Evolutionary conservation across 257 asterid genomes (phyloP).

Genomic region (Catharanthus roseus): DNA sequence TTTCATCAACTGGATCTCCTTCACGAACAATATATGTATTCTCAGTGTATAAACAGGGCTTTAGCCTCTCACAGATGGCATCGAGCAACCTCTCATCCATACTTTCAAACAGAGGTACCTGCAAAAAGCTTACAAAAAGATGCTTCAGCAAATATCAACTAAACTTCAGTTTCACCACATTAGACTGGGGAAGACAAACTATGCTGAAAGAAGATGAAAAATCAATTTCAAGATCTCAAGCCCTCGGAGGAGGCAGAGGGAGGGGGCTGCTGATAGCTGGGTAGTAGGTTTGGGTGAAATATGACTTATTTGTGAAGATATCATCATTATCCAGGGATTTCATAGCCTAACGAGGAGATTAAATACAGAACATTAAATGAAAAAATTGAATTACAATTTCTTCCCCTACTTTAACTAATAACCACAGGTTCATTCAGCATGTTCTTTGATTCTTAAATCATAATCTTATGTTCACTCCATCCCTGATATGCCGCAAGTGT

Average conservation of each 20-base stretch:
- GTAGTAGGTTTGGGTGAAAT: background rate
- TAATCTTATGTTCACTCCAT: background rate
- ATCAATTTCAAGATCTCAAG: background rate
- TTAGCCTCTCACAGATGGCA: conserved; percentile 92
- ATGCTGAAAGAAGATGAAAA: background rate
- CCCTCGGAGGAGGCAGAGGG: background rate
- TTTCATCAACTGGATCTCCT: conserved; percentile 98
- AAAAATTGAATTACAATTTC: background rate
- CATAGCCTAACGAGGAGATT: background rate
- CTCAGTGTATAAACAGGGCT: conserved; percentile 84
- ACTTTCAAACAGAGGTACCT: conserved; percentile 94
- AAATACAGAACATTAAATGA: background rate
- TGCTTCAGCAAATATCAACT: background rate
- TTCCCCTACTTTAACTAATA: background rate
- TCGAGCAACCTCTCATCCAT: conserved; percentile 97
- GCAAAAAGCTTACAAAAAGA: conserved; percentile 17
- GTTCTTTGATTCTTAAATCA: background rate
- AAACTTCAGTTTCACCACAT: background rate
- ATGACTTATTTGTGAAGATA: background rate
- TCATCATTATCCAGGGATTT: background rate
- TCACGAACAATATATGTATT: conserved; percentile 85
- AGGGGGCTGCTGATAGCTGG: background rate
- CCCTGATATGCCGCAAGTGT: background rate
- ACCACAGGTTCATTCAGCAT: background rate
- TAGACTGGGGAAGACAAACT: no score